Percentiles rank a stretch among this genome's conserved stretches.
phyloP scores from a whole-genome alignment of 2,329 filamentous ascomycete genomes.

The Apiospora saccharicola region DNA sequence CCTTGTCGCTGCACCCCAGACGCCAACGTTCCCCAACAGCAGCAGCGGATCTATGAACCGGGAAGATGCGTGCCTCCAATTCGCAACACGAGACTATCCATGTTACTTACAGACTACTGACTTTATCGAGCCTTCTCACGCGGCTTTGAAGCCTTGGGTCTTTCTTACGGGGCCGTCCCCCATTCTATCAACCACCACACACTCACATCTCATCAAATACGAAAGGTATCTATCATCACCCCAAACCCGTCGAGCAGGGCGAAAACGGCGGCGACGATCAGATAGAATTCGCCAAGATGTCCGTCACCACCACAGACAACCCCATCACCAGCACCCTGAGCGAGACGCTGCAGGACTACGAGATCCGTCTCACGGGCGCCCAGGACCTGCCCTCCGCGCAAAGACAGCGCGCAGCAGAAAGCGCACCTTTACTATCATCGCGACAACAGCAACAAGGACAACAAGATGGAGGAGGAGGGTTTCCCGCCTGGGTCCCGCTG shows the following conservation, averaged over 20 bases:
- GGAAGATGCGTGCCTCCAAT: not conserved
- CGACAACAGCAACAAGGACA: not conserved
- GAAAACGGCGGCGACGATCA: not conserved
- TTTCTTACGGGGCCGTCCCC: not conserved
- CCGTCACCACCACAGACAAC: conserved; percentile 35
- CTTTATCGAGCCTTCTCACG: not conserved
- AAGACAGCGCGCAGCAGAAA: not conserved
- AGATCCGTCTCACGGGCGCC: conserved; percentile 36
- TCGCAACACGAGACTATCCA: not conserved
- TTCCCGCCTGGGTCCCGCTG: conserved; percentile 32
- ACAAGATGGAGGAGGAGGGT: not conserved
- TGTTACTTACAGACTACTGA: not conserved
- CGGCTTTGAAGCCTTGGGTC: not conserved
- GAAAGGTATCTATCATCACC: not conserved
- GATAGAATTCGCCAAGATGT: conserved; percentile 30
- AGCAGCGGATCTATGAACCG: not conserved
- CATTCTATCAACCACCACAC: too few species aligned
- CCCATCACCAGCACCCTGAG: conserved; percentile 33
- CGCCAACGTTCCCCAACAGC: not conserved
- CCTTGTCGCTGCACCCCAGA: conserved; percentile 5
- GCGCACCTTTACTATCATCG: not conserved
- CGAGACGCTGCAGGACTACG: conserved; percentile 40
- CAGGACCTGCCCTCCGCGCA: conserved; percentile 27
- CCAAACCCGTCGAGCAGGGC: not conserved
- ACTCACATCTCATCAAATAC: not conserved